Conservation (phyloP, 805 yeast species). For the Wickerhamomyces queroliae region DNA sequence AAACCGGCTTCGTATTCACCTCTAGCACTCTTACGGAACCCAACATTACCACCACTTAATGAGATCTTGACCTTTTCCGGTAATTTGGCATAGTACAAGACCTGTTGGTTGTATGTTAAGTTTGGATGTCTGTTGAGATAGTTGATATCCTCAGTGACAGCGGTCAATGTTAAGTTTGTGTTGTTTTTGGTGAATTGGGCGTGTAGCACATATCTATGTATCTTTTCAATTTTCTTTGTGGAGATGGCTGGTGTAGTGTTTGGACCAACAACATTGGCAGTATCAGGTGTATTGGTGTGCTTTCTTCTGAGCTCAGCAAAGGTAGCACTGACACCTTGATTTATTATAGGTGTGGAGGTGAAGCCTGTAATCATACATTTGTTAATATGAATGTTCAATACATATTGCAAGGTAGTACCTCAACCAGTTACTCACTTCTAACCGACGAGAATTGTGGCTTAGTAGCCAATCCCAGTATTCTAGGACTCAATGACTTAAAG, state of each 20-base stretch:
- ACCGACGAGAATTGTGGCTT: background rate
- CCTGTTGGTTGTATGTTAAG: conserved; percentile 59
- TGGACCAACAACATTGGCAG: conserved; percentile 11
- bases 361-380: background rate
- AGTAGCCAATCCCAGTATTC: background rate
- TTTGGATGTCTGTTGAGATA: conserved; percentile 50
- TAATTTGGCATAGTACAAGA: conserved; percentile 69
- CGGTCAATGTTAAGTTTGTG: conserved; percentile 71
- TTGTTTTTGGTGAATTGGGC: conserved; percentile 78
- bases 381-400: background rate
- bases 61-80: conserved; percentile 70
- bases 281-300: background rate
- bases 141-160: conserved; percentile 60
- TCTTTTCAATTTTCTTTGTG: conserved; percentile 18
- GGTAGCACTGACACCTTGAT: conserved; percentile 9
- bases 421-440: background rate
- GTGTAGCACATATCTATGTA: conserved; percentile 66
- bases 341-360: conserved; percentile 4
- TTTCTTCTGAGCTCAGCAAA: background rate
- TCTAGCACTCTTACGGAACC: conserved; percentile 85
- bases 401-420: background rate
- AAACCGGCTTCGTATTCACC: conserved; percentile 92
- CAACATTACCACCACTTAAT: conserved; percentile 78
- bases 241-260: conserved; percentile 3
- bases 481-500: background rate